Evolutionary conservation across 257 asterid species (phyloP).

Genomic region (Fraxinus americana): DNA sequence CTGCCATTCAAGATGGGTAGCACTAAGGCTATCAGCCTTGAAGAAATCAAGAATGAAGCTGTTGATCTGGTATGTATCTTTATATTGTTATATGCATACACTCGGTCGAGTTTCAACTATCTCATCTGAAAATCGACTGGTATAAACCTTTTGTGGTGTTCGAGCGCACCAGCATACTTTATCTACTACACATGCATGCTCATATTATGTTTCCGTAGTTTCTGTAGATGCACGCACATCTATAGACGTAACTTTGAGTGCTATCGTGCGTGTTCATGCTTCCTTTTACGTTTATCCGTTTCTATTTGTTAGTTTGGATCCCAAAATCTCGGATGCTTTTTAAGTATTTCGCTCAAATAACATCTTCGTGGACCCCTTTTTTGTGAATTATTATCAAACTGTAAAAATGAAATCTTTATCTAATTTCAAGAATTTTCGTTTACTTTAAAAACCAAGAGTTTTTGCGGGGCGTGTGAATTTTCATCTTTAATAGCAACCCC

Average conservation of each 20-base stretch:
- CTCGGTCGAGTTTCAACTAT: no score
- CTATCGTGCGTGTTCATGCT: neutral
- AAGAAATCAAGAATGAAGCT: slow-evolving; percentile 84
- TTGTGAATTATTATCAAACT: neutral
- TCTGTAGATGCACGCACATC: no score
- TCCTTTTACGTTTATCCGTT: neutral
- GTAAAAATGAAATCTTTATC: neutral
- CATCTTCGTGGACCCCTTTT: neutral
- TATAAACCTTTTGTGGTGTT: no score
- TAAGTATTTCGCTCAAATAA: no score
- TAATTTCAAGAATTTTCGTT: neutral
- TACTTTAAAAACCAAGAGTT: neutral
- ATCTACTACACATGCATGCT: neutral
- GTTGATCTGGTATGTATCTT: slow-evolving; percentile 61
- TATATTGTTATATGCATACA: neutral
- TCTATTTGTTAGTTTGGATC: neutral
- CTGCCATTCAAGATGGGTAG: slow-evolving; percentile 40
- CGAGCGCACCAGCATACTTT: no score
- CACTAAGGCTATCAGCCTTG: slow-evolving; percentile 65
- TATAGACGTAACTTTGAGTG: neutral
- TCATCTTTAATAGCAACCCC: neutral
- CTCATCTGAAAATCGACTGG: no score
- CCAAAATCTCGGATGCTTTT: neutral
- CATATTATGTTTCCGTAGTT: neutral
- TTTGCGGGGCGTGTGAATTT: neutral